Base-by-base conservation (phyloP, 495 filamentous ascomycete genomes). In the Amorphotheca resinae region DNA sequence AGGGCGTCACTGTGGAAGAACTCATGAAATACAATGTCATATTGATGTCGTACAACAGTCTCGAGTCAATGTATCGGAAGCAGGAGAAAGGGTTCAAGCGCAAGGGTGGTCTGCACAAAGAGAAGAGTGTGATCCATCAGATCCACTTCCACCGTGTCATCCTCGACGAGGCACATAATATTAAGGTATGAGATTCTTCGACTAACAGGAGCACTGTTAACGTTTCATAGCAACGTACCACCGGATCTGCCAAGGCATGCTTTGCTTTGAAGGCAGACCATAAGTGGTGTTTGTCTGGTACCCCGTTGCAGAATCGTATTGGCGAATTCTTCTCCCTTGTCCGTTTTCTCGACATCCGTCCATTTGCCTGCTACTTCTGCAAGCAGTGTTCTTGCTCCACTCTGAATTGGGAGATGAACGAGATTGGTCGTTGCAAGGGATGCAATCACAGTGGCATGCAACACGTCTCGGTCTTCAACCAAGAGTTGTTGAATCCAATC, bases 281-380 rank as follows among this genome's bases (percentile, higher is more conserved):
- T 57, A 93, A 88, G 48, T 95, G 91, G 83, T 98, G 91, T 54
- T 72, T 96, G 22, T 89, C 82, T 36, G 91, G 91, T 3, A 98
- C 91, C 3, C 91, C 91, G 0, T 74, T 96, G 8, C 91, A 95
- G 54, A 95, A 95, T 57, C 81, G 91, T 23, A 95, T 96, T 52
- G 91, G 89, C 41, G 91, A 98, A 55, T 91, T 96, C 63, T 95
- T 95, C 58, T 95, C 91, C 2, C 70, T 96, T 3, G 66, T 98
- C 23, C 80, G 88, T 2, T 98, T 98, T 58, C 69, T 98, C 22
- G 78, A 88, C 59, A 70, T 94, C 32, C 68, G 68, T 7, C 91
- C 91, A 3, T 95, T 94, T 58, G 82, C 89, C 2, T 84, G 79
- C 59, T 95, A 98, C 59, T 82, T 93, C 52, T 98, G 91, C 70